Evolutionary conservation across 129 eudicot species (phyloP).

Genomic region (Flaveria sonorensis): DNA sequence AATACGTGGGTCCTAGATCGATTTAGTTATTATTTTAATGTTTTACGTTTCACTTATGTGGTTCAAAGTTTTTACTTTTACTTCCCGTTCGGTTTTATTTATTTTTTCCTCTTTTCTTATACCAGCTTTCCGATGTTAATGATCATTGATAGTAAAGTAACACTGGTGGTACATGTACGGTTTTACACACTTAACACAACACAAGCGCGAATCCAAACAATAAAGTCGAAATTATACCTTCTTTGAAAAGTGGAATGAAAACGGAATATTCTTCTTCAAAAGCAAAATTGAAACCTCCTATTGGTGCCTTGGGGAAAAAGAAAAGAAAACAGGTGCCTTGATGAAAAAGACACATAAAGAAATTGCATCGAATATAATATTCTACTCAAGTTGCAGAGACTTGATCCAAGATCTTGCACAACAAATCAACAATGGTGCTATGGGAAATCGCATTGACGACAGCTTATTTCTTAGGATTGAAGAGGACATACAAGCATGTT

Average conservation of each 20-base stretch:
- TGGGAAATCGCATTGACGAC: constrained; percentile 91
- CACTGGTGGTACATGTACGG: too few relatives aligned
- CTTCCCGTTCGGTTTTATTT: too few relatives aligned
- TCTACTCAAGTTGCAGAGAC: background rate
- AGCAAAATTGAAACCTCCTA: background rate
- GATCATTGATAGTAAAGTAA: too few relatives aligned
- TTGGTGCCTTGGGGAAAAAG: constrained; percentile 31
- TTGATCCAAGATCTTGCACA: background rate
- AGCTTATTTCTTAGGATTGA: constrained; percentile 85
- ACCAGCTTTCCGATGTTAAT: too few relatives aligned
- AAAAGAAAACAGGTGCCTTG: constrained; percentile 14
- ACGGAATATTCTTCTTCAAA: background rate
- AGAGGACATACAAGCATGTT: constrained; percentile 63
- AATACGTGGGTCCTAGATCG: too few relatives aligned
- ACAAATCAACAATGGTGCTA: constrained; percentile 58
- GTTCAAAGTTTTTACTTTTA: too few relatives aligned
- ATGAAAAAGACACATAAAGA: background rate
- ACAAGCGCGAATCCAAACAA: too few relatives aligned
- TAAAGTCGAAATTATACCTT: too few relatives aligned
- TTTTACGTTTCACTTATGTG: too few relatives aligned
- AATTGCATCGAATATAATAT: background rate
- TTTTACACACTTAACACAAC: too few relatives aligned
- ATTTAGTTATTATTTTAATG: too few relatives aligned
- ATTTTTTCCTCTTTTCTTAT: too few relatives aligned
- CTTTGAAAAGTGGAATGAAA: background rate